Percentiles rank a stretch among this genome's conserved stretches.
Evolutionary conservation across 805 yeast genomes (phyloP).

Genomic region (Kuraishia molischiana): DNA sequence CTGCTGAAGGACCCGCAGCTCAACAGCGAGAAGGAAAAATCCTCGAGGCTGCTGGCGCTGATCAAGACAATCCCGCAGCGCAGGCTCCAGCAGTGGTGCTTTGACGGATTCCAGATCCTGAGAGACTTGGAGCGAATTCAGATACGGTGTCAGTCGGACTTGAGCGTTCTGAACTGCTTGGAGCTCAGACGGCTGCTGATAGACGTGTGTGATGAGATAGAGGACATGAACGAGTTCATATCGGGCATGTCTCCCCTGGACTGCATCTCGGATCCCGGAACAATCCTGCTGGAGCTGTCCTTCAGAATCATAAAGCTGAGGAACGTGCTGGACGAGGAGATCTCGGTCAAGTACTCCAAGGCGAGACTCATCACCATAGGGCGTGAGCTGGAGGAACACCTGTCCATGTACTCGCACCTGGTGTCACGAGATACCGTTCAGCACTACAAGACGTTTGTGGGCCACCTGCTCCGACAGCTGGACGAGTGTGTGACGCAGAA

Average conservation of each 20-base stretch:
- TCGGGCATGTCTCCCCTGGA: constrained; percentile 32
- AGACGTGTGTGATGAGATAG: constrained; percentile 34
- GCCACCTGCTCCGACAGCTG: constrained; percentile 46
- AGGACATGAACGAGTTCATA: constrained; percentile 33
- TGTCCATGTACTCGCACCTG: constrained; percentile 14
- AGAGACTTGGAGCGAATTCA: constrained; percentile 41
- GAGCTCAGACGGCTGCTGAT: constrained; percentile 32
- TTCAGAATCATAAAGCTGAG: constrained; percentile 38
- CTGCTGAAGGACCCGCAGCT: constrained; percentile 40
- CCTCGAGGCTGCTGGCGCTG: constrained; percentile 27
- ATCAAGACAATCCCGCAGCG: constrained; percentile 33
- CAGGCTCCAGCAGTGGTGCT: constrained; percentile 37
- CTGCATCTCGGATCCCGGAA: constrained; percentile 43
- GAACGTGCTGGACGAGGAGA: constrained; percentile 38
- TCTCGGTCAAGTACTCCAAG: constrained; percentile 52
- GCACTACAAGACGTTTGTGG: constrained; percentile 51
- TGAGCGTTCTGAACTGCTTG: constrained; percentile 43
- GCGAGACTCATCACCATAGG: constrained; percentile 59
- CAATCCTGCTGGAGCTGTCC: constrained; percentile 33
- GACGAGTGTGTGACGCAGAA: constrained; percentile 41
- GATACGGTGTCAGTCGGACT: constrained; percentile 36
- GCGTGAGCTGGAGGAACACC: constrained; percentile 40
- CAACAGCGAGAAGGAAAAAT: constrained; percentile 27
- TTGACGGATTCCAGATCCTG: constrained; percentile 32
- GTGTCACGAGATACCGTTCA: constrained; percentile 31